Evolutionary conservation across 345 rosid species (phyloP), one percentile per base, ranked within the genome.

Genomic region (Hevea brasiliensis): DNA sequence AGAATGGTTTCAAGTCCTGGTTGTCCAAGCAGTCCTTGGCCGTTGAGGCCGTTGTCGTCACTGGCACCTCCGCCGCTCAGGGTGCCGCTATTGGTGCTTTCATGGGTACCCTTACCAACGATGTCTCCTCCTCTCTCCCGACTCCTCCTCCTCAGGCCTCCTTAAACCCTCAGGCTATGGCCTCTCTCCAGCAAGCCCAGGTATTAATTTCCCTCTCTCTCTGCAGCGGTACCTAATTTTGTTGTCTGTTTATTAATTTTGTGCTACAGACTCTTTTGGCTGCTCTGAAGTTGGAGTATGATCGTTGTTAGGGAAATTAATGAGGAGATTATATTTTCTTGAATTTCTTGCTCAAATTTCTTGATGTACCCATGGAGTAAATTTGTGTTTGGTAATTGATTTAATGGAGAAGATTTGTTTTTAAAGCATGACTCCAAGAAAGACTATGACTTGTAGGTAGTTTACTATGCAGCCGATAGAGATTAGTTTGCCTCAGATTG

Each of bases 181-280:
- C 96, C 48, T 88, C 98, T 41, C 68, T 93, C 64, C 77, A 89
- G 83, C 98, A 94, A 84, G 92, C 97, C 61, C 97, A 91, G 94
- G 98, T 92, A 24, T 37, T 12, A 23, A 18, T 21, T 20, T 26
- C 8, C 4, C 27, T 13, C 12, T 48, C 60, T 29, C 58, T 23
- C 45, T 29, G 13, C 32, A 14, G 8, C 17, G 40, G 47, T 27
- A 14, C 29, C 9, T 60, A 23, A 21, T n/a, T 1, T n/a, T 0
- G 2, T 50, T 35, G 2, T 40, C 8, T n/a, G 7, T 32, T 21
- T 58, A 18, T 1, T 21, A n/a, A 15, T 17, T 13, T 24, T 70
- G 0, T 10, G 1, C 15, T 50, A 50, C 7, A 15, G 7, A 50
- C 14, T 50, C 15, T 50, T 50, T 50, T 50, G 53, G 18, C 7